A percentile compares a stretch with the other conserved stretches of the same genome.
Conservation (phyloP, 1,139 yeast species). For the Pneumocystis murina region DNA sequence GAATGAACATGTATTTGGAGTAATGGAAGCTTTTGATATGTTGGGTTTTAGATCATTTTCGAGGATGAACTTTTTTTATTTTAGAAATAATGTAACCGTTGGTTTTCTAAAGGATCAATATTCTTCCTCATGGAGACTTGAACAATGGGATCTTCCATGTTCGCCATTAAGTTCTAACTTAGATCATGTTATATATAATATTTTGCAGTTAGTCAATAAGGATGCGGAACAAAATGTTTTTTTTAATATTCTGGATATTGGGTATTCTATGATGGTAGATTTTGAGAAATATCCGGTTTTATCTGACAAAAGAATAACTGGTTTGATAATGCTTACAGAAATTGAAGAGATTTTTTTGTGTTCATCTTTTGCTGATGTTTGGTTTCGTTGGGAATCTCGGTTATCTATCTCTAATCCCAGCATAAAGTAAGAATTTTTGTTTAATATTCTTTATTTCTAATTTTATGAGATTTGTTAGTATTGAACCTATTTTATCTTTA, state of each 20-base stretch:
- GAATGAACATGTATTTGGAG: slow-evolving; percentile 26
- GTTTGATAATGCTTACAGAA: slow-evolving; percentile 4
- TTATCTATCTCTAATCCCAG: not conserved
- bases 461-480: not conserved
- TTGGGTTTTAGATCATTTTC: slow-evolving; percentile 34
- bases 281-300: not conserved
- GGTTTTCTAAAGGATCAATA: slow-evolving; percentile 17
- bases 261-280: not conserved
- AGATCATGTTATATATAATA: slow-evolving; percentile 34
- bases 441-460: not conserved
- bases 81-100: slow-evolving; percentile 14
- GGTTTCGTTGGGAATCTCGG: not conserved
- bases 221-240: not conserved
- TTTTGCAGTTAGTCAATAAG: slow-evolving; percentile 29
- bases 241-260: not conserved
- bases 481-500: not conserved
- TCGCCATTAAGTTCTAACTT: slow-evolving; percentile 25
- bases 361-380: not conserved
- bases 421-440: not conserved
- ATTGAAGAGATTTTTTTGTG: slow-evolving; percentile 1
- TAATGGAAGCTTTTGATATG: slow-evolving; percentile 32
- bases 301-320: slow-evolving; percentile 6
- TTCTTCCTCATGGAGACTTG: slow-evolving; percentile 57
- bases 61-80: slow-evolving; percentile 5
- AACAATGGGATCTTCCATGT: slow-evolving; percentile 52